Percentiles rank a stretch among this genome's conserved stretches.
These are phyloP conservation scores for Nannochloris sp. DNA, from an alignment of 139 green algal species.

Conservation along the genomic window DNA sequence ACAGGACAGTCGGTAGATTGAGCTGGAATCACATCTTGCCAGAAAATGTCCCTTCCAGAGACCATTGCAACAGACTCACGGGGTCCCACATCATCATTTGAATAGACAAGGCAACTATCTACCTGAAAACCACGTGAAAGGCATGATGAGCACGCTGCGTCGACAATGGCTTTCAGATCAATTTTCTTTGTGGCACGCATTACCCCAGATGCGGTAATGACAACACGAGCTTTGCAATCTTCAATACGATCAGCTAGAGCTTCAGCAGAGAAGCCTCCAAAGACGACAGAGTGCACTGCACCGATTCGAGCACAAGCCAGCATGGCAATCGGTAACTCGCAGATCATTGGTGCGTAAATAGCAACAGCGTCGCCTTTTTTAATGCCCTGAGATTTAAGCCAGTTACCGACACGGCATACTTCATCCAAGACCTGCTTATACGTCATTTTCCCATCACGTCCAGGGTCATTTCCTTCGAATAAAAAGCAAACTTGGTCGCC, in stretches of 20 bases:
- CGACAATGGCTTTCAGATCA: conserved; percentile 71
- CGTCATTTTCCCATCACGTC: conserved; percentile 31
- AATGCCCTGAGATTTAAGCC: conserved; percentile 66
- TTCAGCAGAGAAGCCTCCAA: conserved; percentile 88
- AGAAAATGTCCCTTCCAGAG: conserved; percentile 69
- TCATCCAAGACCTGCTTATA: conserved; percentile 47
- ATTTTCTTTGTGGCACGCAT: conserved; percentile 79
- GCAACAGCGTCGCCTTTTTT: conserved; percentile 75
- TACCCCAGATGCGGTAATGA: conserved; percentile 45
- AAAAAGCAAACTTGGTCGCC: conserved; percentile 42
- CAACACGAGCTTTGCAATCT: conserved; percentile 43
- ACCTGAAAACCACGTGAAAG: conserved; percentile 8
- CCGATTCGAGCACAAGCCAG: conserved; percentile 85
- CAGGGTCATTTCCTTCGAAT: conserved; percentile 64
- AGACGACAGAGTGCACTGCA: conserved; percentile 91
- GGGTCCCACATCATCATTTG: conserved; percentile 42
- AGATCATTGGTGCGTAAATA: conserved; percentile 94
- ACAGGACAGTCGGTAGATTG: conserved; percentile 53
- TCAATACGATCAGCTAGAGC: conserved; percentile 57
- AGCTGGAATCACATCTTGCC: conserved; percentile 52
- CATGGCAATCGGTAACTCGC: conserved; percentile 83
- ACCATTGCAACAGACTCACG: conserved; percentile 29
- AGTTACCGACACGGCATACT: conserved; percentile 67
- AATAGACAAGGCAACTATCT: conserved; percentile 43
- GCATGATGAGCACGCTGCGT: conserved; percentile 38